Evolutionary conservation across 345 rosid species (phyloP).

Genomic region (Eucalyptus marginata): DNA sequence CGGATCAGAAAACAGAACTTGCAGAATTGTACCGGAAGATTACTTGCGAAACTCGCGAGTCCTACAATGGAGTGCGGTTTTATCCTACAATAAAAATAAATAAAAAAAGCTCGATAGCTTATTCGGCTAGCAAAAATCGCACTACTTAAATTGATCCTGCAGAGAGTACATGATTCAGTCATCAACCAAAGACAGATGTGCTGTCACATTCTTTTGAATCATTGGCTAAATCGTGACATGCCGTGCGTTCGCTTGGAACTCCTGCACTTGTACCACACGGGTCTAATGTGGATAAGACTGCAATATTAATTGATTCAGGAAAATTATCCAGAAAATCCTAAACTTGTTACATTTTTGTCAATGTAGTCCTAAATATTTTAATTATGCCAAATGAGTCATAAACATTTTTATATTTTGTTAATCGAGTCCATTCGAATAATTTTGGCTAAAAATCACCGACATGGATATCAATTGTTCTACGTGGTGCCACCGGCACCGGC

Average conservation of each 20-base stretch:
- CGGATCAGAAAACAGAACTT: not conserved
- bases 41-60: not conserved
- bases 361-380: too few species aligned
- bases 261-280: not conserved
- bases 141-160: not conserved
- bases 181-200: not conserved
- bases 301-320: not conserved
- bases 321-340: too few species aligned
- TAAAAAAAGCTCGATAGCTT: not conserved
- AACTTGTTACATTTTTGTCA: too few species aligned
- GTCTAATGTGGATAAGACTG: not conserved
- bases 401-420: too few species aligned
- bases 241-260: not conserved
- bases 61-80: not conserved
- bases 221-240: not conserved
- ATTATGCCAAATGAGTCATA: too few species aligned
- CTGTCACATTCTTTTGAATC: not conserved
- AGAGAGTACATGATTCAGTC: not conserved
- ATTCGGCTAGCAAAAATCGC: not conserved
- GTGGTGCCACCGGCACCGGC: fast-evolving
- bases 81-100: not conserved
- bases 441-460: fast-evolving
- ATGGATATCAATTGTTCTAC: fast-evolving
- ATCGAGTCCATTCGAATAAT: too few species aligned
- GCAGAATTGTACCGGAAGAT: not conserved